Conservation (phyloP, 2,329 filamentous ascomycete species). For the Xylariales sp. region DNA sequence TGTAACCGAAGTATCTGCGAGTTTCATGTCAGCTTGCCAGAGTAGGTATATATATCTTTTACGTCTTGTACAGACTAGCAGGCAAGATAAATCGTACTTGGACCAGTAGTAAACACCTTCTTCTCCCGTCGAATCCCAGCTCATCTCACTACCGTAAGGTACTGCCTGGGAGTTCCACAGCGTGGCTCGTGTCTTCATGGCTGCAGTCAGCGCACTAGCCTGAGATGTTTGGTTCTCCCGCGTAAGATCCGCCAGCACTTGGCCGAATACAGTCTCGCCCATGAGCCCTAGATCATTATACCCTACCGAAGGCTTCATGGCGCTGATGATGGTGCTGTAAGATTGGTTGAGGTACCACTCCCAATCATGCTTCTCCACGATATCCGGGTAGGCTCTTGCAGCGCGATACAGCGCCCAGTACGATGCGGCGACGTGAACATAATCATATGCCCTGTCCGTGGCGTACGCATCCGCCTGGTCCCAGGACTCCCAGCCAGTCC, state of each 20-base stretch:
- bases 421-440: slow-evolving; percentile 50
- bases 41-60: no score
- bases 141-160: slow-evolving; percentile 57
- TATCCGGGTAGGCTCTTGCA: slow-evolving; percentile 41
- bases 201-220: slow-evolving; percentile 32
- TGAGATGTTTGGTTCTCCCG: slow-evolving; percentile 38
- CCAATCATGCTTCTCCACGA: slow-evolving; percentile 38
- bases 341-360: slow-evolving; percentile 53
- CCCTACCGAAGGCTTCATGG: slow-evolving; percentile 30
- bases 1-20: slow-evolving; percentile 44
- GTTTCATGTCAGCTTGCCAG: no score
- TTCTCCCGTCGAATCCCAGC: slow-evolving; percentile 59
- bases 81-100: slow-evolving; percentile 26
- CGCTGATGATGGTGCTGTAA: slow-evolving; percentile 42
- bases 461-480: slow-evolving; percentile 38
- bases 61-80: no score
- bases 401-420: slow-evolving; percentile 57
- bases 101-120: slow-evolving; percentile 59
- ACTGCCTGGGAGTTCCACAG: slow-evolving; percentile 46
- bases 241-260: slow-evolving; percentile 45
- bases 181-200: slow-evolving; percentile 44
- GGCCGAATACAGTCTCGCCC: slow-evolving; percentile 55
- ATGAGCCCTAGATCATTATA: slow-evolving; percentile 49
- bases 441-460: slow-evolving; percentile 52
- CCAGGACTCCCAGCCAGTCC: slow-evolving; percentile 49